Evolutionary conservation across 768 basidiomycete species (phyloP).

Genomic region (Calocybe cyanea): DNA sequence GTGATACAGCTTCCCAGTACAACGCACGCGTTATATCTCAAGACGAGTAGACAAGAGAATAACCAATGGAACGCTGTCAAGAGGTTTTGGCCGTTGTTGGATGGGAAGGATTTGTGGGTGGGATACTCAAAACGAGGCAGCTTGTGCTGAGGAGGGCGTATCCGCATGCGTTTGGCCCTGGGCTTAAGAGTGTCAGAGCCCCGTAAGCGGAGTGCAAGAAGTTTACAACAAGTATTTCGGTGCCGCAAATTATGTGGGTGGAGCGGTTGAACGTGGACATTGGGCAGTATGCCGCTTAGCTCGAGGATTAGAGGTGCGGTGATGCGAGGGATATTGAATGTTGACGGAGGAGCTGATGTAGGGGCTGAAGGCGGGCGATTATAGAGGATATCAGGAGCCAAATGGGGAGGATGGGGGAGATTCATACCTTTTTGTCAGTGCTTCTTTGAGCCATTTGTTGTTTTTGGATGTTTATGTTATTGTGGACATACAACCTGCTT

Average conservation of each 20-base stretch:
- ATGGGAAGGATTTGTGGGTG: no score
- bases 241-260: slow-evolving; percentile 52
- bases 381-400: slow-evolving; percentile 66
- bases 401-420: slow-evolving; percentile 78
- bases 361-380: slow-evolving; percentile 80
- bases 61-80: no score
- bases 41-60: no score
- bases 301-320: slow-evolving; percentile 82
- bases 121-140: no score
- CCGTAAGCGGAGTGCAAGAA: slow-evolving; percentile 37
- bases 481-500: slow-evolving; percentile 53
- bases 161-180: no score
- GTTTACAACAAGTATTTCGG: slow-evolving; percentile 26
- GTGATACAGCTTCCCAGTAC: no score
- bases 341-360: slow-evolving; percentile 96
- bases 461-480: slow-evolving; percentile 7
- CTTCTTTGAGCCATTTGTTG: slow-evolving; percentile 10
- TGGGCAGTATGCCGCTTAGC: no score
- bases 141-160: no score
- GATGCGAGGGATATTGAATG: slow-evolving; percentile 91
- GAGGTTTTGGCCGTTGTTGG: no score
- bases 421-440: slow-evolving; percentile 81
- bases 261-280: slow-evolving; percentile 73
- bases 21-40: no score
- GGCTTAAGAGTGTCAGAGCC: no score